These are phyloP conservation scores for Fonsecaea pugnacius DNA, from an alignment of 2,329 filamentous ascomycete species.

Conservation along the genomic window DNA sequence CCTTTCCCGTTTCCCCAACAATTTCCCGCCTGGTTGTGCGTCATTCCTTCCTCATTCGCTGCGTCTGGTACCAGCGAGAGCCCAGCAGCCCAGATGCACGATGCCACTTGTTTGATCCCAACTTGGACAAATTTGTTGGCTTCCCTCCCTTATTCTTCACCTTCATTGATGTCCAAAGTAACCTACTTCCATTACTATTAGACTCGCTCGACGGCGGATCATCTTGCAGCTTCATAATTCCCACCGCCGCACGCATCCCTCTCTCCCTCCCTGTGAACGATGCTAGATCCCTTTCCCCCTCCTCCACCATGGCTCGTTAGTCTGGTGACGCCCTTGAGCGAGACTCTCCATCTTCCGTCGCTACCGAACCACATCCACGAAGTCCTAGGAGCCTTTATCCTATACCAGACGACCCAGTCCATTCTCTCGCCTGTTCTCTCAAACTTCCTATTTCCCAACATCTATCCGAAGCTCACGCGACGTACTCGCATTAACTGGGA, in stretches of 20 bases:
- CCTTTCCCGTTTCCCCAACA: not conserved
- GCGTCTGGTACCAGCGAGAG: not conserved
- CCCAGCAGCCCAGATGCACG: not conserved
- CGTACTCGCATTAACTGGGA: constrained; percentile 69
- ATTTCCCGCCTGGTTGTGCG: constrained; percentile 17
- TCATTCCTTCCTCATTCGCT: constrained; percentile 15
- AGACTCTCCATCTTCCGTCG: constrained; percentile 57
- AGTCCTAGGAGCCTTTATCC: constrained; percentile 58
- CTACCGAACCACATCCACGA: constrained; percentile 67
- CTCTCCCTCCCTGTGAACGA: constrained; percentile 29
- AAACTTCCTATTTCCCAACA: constrained; percentile 56
- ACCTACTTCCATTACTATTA: not conserved
- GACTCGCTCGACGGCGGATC: not conserved
- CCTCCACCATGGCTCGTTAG: constrained; percentile 58
- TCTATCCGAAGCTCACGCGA: constrained; percentile 58
- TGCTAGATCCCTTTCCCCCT: constrained; percentile 53
- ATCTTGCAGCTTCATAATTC: not conserved
- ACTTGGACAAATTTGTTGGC: constrained; percentile 4
- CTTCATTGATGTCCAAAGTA: not conserved
- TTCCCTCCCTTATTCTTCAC: not conserved
- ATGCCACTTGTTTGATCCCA: constrained; percentile 6
- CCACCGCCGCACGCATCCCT: not conserved
- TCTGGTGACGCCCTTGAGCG: constrained; percentile 56
- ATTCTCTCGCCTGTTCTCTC: constrained; percentile 62
- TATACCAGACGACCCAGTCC: constrained; percentile 62